Base-by-base conservation (phyloP, 805 yeast species). In the Yamadazyma olivae region DNA sequence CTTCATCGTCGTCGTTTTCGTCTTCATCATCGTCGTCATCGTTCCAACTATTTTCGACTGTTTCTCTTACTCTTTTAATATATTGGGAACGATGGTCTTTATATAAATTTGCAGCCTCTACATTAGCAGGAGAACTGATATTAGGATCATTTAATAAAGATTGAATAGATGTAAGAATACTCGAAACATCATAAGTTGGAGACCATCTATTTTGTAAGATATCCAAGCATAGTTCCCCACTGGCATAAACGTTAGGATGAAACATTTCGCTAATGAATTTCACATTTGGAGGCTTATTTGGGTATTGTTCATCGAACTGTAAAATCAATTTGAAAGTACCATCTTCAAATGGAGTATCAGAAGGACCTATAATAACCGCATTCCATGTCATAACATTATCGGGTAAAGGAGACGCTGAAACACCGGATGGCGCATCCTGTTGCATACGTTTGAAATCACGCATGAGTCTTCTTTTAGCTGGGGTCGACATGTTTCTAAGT, bases 401-500 rank as follows among this genome's bases (percentile, higher is more conserved):
- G 4, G 98, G 89, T 35, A 91, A 74, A 4, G 99, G 99, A 4
- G 96, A 86, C 0, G 99, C 99, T 5, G 96, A 86, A 8, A 93
- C 95, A 12, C 99, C 99, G 21, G 95, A 93, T 17, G 99, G 96
- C 9, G 98, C 93, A 61, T 93, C 99, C 67, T 84, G 93, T 62
- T 93, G 96, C 83, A 93, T 90, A 51, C 98, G 82, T 82, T 89
- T 90, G 66, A 93, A 88, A 65, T 93, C 99, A 62, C 99, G 85
- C 98, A 93, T 93, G 53, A 93, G 79, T 69, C 99, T 81, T 79
- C 96, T 84, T 61, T 96, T 81, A n/a, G 99, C 99, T 12, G 96
- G 93, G 6, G 99, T 93, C 6, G 98, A 90, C 99, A 91, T 91
- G 3, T 5, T 27, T 27, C 6, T 20, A n/a, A n/a, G n/a, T n/a